Base-by-base conservation (phyloP, 2,329 filamentous ascomycete species). In the Neonectria ditissima region DNA sequence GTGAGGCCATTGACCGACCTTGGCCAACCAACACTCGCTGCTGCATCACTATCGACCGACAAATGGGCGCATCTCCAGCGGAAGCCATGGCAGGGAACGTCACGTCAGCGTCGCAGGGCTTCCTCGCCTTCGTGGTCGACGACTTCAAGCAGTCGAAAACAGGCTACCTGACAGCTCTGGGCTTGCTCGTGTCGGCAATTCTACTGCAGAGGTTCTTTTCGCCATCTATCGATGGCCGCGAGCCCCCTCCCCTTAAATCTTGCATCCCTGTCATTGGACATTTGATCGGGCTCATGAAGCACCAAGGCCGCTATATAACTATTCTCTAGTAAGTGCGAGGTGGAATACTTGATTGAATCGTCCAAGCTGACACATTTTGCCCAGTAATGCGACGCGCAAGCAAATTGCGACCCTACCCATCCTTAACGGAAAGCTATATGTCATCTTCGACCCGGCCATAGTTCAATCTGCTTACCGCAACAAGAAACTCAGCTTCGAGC, bases 371-470 rank as follows among this genome's bases (percentile, higher is more conserved):
- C n/a, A n/a, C 11, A 4, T 16, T 1, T 20, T 13, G 16, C 18
- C 6, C 9, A 68, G 66, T 8, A 62, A 68, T 9, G 55, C n/a
- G 8, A 45, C 41, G 5, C 47, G 70, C 50, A 74, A 73, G 30
- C 63, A 73, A 11, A 81, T 84, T 65, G 81, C 79, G 59, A 83
- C 83, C 1, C 67, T 86, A 2, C 81, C 79, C 2, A 80, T 84
- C 67, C 71, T 83, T 22, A 77, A 74, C 44, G 71, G 75, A 24
- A 81, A 81, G 43, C 75, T 82, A 14, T 86, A 86, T 63, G 72
- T 84, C 32, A 78, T 84, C 26, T 80, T 76, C 45, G 77, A 78
- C 9, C 80, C 83, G 3, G 59, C 65, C 0, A 72, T 85, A 8
- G 75, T 81, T 18, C 75, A 78, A 44, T 76, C 78, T 2, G 78